Conservation (phyloP, 176 grass and related monocot species). For the Bolboschoenus planiculmis region DNA sequence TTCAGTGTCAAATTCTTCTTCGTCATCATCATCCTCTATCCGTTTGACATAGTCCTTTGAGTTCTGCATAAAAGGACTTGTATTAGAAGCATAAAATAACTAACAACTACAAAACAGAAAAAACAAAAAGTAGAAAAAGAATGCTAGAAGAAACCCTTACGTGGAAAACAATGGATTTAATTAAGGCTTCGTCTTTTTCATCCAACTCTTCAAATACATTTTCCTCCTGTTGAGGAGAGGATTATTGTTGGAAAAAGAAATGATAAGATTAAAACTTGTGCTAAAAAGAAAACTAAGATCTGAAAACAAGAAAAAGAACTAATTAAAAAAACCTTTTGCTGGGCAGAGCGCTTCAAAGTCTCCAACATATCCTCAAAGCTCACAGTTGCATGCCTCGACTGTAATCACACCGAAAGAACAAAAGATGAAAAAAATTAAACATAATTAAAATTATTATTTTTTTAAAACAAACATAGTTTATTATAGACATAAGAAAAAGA, state of each 20-base stretch:
- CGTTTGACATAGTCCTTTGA: slow-evolving; percentile 83
- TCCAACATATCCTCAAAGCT: slow-evolving; percentile 80
- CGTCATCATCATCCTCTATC: slow-evolving; percentile 50
- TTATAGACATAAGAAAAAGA: not conserved
- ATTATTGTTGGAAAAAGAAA: slow-evolving; percentile 23
- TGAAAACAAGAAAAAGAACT: not conserved
- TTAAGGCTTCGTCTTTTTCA: slow-evolving; percentile 76
- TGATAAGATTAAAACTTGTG: not conserved
- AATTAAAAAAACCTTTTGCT: slow-evolving; percentile 40
- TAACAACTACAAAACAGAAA: not conserved
- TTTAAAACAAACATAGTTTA: not conserved
- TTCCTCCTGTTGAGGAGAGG: slow-evolving; percentile 37
- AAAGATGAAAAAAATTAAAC: not conserved
- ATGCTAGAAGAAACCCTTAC: slow-evolving; percentile 35
- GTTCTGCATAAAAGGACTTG: slow-evolving; percentile 35
- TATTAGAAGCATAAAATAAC: not conserved
- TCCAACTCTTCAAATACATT: slow-evolving; percentile 65
- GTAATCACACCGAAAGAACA: slow-evolving; percentile 31
- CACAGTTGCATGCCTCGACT: slow-evolving; percentile 92
- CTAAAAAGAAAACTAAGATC: not conserved
- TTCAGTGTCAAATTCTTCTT: slow-evolving; percentile 33
- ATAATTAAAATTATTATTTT: not conserved
- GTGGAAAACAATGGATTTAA: slow-evolving; percentile 76
- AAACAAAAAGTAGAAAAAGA: slow-evolving; percentile 17
- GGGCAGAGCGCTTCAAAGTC: slow-evolving; percentile 61